These are phyloP conservation scores for Neopestalotiopsis clavispora DNA, from an alignment of 2,329 filamentous ascomycete species.

Conservation along the genomic window DNA sequence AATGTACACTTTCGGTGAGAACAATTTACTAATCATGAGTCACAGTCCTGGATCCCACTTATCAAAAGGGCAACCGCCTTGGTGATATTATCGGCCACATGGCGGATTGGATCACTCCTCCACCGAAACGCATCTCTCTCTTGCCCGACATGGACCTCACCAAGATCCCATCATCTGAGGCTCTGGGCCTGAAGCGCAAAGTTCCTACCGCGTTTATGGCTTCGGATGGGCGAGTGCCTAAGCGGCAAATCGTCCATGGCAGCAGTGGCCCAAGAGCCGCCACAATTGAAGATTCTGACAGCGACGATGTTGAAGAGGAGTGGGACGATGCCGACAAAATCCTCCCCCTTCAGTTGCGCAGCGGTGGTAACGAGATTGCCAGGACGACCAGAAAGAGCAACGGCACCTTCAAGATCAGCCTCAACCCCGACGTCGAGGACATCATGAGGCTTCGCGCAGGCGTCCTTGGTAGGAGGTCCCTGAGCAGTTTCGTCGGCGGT, in stretches of 20 bases:
- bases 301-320: not conserved
- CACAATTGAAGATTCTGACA: not conserved
- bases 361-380: not conserved
- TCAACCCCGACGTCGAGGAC: not conserved
- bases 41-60: slow-evolving; percentile 15
- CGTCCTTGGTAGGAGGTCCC: no score
- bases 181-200: slow-evolving; percentile 35
- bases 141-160: slow-evolving; percentile 25
- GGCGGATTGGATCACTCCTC: slow-evolving; percentile 11
- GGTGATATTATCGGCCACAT: slow-evolving; percentile 10
- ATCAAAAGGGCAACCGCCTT: not conserved
- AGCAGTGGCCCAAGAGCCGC: not conserved
- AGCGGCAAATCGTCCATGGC: not conserved
- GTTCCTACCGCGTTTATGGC: slow-evolving; percentile 31
- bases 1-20: not conserved
- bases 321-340: not conserved
- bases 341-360: not conserved
- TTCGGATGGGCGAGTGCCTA: not conserved
- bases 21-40: slow-evolving; percentile 20
- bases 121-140: slow-evolving; percentile 24
- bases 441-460: no score
- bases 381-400: slow-evolving; percentile 10
- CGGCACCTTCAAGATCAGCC: not conserved
- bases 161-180: slow-evolving; percentile 26
- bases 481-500: not conserved